phyloP scores from a whole-genome alignment of 2,329 filamentous ascomycete genomes.

The Paracoccidioides lutzii region DNA sequence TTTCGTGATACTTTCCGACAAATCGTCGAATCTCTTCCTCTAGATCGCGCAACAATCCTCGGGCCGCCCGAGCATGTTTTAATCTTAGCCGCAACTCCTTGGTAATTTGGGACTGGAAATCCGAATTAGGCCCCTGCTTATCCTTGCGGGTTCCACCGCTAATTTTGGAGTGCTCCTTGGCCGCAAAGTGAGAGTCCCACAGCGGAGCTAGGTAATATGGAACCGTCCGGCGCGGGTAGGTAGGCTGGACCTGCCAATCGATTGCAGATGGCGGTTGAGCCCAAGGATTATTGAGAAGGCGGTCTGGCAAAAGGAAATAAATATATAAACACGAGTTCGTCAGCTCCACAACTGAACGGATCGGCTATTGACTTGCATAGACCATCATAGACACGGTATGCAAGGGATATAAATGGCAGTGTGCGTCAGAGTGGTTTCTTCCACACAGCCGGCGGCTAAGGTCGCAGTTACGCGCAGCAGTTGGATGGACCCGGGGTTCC shows the following conservation, averaged over 20 bases:
- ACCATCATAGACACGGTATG: background rate
- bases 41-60: constrained; percentile 65
- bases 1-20: constrained; percentile 47
- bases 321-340: constrained; percentile 1
- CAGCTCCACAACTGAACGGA: background rate
- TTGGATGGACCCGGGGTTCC: too few relatives aligned
- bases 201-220: constrained; percentile 82
- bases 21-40: constrained; percentile 75
- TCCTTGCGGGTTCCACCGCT: constrained; percentile 22
- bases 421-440: background rate
- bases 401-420: background rate
- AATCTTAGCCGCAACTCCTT: constrained; percentile 67
- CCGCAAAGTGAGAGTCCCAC: constrained; percentile 55
- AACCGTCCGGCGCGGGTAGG: constrained; percentile 61
- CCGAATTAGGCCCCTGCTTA: constrained; percentile 22
- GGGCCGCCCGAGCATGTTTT: constrained; percentile 68
- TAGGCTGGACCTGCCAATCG: constrained; percentile 75
- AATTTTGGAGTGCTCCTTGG: constrained; percentile 26
- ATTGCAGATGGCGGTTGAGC: constrained; percentile 65
- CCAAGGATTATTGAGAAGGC: constrained; percentile 73
- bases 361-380: background rate
- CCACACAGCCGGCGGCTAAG: background rate
- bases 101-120: constrained; percentile 45
- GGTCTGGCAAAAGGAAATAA: constrained; percentile 47
- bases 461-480: background rate